phyloP scores from a whole-genome alignment of 495 filamentous ascomycete genomes.

The Niebla homalea region DNA sequence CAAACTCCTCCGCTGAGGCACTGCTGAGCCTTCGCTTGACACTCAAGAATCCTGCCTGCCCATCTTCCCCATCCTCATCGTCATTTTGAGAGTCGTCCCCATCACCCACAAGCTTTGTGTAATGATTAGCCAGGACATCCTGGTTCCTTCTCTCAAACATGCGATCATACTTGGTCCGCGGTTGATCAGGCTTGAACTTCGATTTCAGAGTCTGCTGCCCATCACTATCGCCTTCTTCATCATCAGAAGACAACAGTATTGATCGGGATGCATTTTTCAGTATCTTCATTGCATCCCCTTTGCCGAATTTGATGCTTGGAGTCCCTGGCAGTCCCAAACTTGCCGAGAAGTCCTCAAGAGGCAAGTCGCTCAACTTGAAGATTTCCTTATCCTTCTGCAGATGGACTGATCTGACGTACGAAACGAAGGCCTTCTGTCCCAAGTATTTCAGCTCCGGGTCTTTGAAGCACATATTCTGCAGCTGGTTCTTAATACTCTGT shows the following conservation, averaged over 20 bases:
- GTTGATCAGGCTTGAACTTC: conserved; percentile 38
- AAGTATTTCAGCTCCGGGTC: conserved; percentile 89
- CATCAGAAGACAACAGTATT: conserved; percentile 35
- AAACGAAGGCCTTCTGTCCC: conserved; percentile 89
- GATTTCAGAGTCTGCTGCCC: conserved; percentile 19
- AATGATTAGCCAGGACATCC: conserved; percentile 85
- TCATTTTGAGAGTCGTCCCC: conserved; percentile 32
- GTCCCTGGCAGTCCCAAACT: conserved; percentile 82
- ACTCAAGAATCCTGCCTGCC: conserved; percentile 69
- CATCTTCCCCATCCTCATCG: conserved; percentile 37
- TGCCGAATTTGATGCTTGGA: conserved; percentile 81
- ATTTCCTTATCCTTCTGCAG: conserved; percentile 87
- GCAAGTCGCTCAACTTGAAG: conserved; percentile 67
- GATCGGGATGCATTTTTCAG: conserved; percentile 72
- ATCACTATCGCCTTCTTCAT: conserved; percentile 42
- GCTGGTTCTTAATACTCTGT: conserved; percentile 60
- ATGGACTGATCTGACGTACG: conserved; percentile 69
- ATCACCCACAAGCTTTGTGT: conserved; percentile 68
- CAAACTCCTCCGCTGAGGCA: conserved; percentile 12
- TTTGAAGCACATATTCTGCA: conserved; percentile 91
- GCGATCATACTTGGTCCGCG: conserved; percentile 84
- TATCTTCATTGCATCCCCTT: conserved; percentile 72
- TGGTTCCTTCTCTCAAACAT: conserved; percentile 96
- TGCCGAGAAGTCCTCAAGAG: conserved; percentile 71
- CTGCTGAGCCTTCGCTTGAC: conserved; percentile 71